Evolutionary conservation across 371 early-diverging fungal species (phyloP).

Genomic region (Lichtheimia corymbifera): DNA sequence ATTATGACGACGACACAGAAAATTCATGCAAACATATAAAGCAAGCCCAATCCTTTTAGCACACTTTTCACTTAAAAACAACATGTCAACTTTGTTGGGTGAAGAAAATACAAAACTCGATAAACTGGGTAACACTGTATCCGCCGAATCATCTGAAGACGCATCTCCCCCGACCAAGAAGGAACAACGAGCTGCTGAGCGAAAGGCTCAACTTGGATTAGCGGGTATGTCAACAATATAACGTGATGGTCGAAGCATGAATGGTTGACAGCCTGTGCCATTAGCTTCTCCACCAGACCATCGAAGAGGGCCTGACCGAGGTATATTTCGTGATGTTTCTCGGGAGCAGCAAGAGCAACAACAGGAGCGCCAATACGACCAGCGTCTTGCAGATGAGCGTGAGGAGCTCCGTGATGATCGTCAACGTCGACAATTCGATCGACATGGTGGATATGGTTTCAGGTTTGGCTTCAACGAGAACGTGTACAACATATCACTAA

Average conservation of each 20-base stretch:
- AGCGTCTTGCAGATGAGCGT: background rate
- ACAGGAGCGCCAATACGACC: background rate
- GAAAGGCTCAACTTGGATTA: background rate
- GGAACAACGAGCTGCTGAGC: background rate
- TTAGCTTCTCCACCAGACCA: background rate
- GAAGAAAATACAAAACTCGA: background rate
- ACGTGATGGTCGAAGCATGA: background rate
- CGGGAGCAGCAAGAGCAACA: background rate
- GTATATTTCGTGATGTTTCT: background rate
- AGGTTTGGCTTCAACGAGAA: background rate
- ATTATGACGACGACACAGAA: background rate
- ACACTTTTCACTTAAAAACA: background rate
- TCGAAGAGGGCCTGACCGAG: background rate
- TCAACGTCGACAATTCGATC: slow-evolving; percentile 1
- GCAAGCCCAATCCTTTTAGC: background rate
- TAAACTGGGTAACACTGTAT: background rate
- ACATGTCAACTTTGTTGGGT: background rate
- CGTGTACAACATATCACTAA: background rate
- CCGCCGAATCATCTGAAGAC: background rate
- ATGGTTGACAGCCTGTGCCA: background rate
- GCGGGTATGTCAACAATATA: background rate
- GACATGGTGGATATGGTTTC: background rate
- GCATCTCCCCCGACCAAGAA: background rate
- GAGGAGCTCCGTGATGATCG: background rate
- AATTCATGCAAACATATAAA: background rate